Percentiles rank a stretch among this genome's conserved stretches.
These are phyloP conservation scores for Rasamsonia emersonii DNA, from an alignment of 2,329 filamentous ascomycete species.

Conservation along the genomic window DNA sequence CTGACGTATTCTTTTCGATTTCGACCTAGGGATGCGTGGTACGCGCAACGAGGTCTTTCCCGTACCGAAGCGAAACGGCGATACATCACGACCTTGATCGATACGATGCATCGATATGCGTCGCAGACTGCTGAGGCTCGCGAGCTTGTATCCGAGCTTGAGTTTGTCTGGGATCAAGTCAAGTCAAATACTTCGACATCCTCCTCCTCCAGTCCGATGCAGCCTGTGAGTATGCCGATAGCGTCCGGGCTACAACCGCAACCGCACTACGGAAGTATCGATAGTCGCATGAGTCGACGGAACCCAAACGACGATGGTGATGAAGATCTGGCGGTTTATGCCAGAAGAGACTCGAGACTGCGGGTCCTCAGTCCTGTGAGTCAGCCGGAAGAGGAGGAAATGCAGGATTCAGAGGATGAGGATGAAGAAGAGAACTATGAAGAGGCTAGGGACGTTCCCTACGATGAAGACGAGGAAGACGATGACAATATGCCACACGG, in stretches of 20 bases:
- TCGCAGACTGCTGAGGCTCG: conserved; percentile 70
- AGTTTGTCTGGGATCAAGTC: conserved; percentile 98
- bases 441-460: conserved; percentile 26
- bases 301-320: conserved; percentile 21
- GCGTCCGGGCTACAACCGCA: conserved; percentile 25
- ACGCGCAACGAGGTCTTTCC: conserved; percentile 70
- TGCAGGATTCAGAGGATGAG: conserved; percentile 39
- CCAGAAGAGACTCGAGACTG: conserved; percentile 47
- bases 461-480: conserved; percentile 11
- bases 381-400: conserved; percentile 60
- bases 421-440: conserved; percentile 35
- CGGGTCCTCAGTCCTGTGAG: conserved; percentile 77
- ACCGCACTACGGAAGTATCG: conserved; percentile 26
- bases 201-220: conserved; percentile 39
- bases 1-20: background rate
- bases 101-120: conserved; percentile 94
- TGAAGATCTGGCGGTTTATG: conserved; percentile 40
- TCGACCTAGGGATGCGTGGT: conserved; percentile 82
- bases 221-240: conserved; percentile 20
- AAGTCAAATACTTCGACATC: conserved; percentile 68
- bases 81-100: conserved; percentile 89
- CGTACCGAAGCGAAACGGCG: conserved; percentile 88
- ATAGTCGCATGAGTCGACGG: conserved; percentile 24
- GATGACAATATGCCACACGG: background rate
- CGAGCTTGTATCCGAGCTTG: conserved; percentile 86